Base-by-base conservation (phyloP, 192 early-diverging fungal genomes). In the Podila minutissima region DNA sequence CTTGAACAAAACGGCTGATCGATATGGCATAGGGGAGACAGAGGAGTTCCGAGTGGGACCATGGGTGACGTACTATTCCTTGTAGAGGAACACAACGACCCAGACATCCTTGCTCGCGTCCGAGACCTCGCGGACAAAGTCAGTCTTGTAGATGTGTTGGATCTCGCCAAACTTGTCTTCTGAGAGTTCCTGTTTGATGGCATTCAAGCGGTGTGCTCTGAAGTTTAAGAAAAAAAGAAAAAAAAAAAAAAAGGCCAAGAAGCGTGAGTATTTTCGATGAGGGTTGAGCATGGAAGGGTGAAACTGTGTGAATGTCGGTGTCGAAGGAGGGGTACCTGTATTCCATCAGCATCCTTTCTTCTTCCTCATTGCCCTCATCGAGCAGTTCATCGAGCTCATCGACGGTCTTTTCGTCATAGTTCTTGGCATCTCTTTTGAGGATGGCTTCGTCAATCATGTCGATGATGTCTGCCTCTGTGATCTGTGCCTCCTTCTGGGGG, bases 71-170 rank as follows among this genome's bases (percentile, higher is more conserved):
- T 78, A 90, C 89, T 72, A 70, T 58, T 91, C 87, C 62, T 89
- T 83, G 67, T 84, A 96, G 32, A 96, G 87, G 59, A 92, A 89
- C 12, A 92, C 87, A 37, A 91, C 83, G 0, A 90, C 87, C 75
- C 85, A 82, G 33, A 83, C 83, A n/a, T 92, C 86, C 66, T 92
- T 92, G 86, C 93, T 95, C 13, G 96, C 95, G 29, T 97, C 95
- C 5, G 96, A 96, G 3, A 99, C 97, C 83, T 97, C 92, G 41
- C 74, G 76, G 49, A 91, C 84, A 82, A 95, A 99, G 64, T 99
- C 96, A 0, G 98, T 94, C 87, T 98, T 96, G 2, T 94, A 95
- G 28, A 99, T 97, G 48, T 97, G 91, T 8, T 76, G 72, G 8
- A 98, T 90, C 38, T 92, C 86, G 46, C 98, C 98, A 83, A 89